Evolutionary conservation across 306 rosid species (phyloP), one percentile per base, ranked within the genome.

Genomic region (Echinosophora koreensis): DNA sequence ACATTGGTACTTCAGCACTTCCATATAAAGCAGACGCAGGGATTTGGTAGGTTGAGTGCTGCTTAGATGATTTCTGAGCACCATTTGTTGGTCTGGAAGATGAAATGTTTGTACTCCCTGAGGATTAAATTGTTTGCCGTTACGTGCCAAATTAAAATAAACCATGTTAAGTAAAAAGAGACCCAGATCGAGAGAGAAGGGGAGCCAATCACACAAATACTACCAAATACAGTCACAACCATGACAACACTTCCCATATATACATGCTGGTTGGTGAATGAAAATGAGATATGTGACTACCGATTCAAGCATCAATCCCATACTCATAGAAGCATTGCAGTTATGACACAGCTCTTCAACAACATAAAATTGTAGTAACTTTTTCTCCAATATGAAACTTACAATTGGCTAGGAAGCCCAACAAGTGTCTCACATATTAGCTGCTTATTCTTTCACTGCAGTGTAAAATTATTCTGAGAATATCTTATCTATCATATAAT

Each of bases 11-110:
- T 63, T 85, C 93, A 12, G 86, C 73, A 44, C 87, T 69, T 28
- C 86, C 96, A 77, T 92, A 96, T 77, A 96, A 85, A 84, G 94
- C 99, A 68, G 97, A 84, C 68, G 99, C 97, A 60, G 99, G 96
- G 39, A 86, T 91, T 85, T 92, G 99, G 80, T 91, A 96, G 58
- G 86, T 32, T 49, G 89, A 76, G 22, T 83, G 88, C 77, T 87
- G 92, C 81, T 82, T 86, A 65, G 78, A 76, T 73, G 91, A 84
- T 79, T 87, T 83, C 77, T 85, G 97, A 52, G 88, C 82, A 70
- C 81, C 84, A 76, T 77, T 82, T 56, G 88, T 69, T 52, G 83
- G 86, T 84, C 84, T 91, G 77, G 96, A 83, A 79, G 96, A 71
- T 51, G 90, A 85, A 47, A 73, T 58, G 82, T 86, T 86, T 55